Conservation (phyloP, 805 yeast species). For the Myxozyma kluyveri region DNA sequence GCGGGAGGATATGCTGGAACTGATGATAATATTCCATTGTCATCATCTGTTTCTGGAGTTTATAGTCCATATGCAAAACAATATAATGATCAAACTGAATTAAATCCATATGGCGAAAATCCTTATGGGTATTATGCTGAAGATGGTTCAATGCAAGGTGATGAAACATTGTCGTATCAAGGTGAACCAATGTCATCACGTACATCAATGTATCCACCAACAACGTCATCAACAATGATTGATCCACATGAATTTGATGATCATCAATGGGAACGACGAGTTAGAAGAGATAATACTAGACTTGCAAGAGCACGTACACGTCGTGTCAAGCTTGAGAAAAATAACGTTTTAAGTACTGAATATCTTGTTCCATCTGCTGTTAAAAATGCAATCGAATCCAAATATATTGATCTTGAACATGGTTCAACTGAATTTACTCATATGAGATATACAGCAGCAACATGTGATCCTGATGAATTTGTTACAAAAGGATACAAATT, state of each 20-base stretch:
- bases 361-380: slow-evolving; percentile 44
- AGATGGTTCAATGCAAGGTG: not conserved
- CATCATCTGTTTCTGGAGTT: slow-evolving; percentile 8
- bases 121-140: not conserved
- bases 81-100: not conserved
- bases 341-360: slow-evolving; percentile 35
- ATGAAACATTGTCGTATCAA: not conserved
- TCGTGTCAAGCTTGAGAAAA: slow-evolving; percentile 41
- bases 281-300: slow-evolving; percentile 28
- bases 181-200: not conserved
- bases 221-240: not conserved
- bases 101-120: not conserved
- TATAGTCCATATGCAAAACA: slow-evolving; percentile 14
- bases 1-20: not conserved
- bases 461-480: slow-evolving; percentile 68
- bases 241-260: slow-evolving; percentile 12
- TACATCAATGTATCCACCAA: not conserved
- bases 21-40: slow-evolving; percentile 11
- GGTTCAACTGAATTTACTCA: slow-evolving; percentile 53
- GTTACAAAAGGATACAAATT: slow-evolving; percentile 53
- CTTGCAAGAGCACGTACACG: slow-evolving; percentile 40
- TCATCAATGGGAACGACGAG: slow-evolving; percentile 36
- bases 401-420: slow-evolving; percentile 40
- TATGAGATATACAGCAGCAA: slow-evolving; percentile 61
- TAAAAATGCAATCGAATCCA: slow-evolving; percentile 39